Percentiles rank a stretch among this genome's conserved stretches.
phyloP scores from a whole-genome alignment of 192 early-diverging fungal genomes.

The Backusella australiensis region DNA sequence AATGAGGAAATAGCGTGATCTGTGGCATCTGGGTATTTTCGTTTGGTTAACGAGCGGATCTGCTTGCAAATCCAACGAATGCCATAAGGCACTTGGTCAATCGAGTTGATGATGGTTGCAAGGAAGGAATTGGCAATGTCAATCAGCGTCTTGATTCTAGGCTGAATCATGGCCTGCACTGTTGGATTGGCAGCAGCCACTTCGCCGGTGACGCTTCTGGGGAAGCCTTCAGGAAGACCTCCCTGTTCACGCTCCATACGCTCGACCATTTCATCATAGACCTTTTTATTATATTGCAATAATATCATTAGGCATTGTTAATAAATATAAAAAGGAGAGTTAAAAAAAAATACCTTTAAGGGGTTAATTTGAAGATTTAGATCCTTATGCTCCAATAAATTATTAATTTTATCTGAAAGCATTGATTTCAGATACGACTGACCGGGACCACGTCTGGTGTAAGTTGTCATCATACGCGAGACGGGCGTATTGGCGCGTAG shows the following conservation, averaged over 20 bases:
- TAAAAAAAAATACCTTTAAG: slow-evolving; percentile 59
- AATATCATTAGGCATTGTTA: neutral
- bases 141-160: slow-evolving; percentile 77
- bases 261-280: slow-evolving; percentile 78
- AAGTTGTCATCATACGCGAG: slow-evolving; percentile 97
- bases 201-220: slow-evolving; percentile 77
- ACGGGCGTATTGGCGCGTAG: slow-evolving; percentile 95
- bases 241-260: slow-evolving; percentile 67
- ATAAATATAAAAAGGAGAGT: neutral
- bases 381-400: slow-evolving; percentile 80
- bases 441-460: slow-evolving; percentile 90
- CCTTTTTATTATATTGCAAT: slow-evolving; percentile 20
- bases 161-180: slow-evolving; percentile 79
- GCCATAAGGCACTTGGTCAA: slow-evolving; percentile 91
- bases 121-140: slow-evolving; percentile 87
- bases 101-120: slow-evolving; percentile 79
- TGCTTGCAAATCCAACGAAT: slow-evolving; percentile 99
- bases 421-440: slow-evolving; percentile 91
- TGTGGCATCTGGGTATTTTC: slow-evolving; percentile 91
- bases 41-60: slow-evolving; percentile 88
- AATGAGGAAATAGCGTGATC: slow-evolving; percentile 89
- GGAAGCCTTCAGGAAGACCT: slow-evolving; percentile 55
- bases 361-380: slow-evolving; percentile 94
- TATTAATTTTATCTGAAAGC: slow-evolving; percentile 78
- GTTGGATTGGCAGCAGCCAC: slow-evolving; percentile 76